Percentiles rank a stretch among this genome's conserved stretches.
These are phyloP conservation scores for Saururus chinensis DNA, from an alignment of 164 flowering plant genomes.

Conservation along the genomic window DNA sequence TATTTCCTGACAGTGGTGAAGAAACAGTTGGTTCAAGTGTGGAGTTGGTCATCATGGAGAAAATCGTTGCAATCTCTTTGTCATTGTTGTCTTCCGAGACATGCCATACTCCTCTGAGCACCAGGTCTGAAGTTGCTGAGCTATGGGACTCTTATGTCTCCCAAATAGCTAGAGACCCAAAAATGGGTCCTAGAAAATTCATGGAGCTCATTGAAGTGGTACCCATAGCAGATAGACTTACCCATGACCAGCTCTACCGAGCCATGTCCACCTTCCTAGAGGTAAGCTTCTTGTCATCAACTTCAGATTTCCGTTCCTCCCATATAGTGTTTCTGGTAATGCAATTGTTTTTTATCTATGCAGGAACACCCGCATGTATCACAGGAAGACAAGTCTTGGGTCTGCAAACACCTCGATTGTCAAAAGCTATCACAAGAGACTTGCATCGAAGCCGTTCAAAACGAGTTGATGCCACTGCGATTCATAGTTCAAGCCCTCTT, in stretches of 20 bases:
- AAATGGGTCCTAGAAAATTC: slow-evolving; percentile 43
- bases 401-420: slow-evolving; percentile 81
- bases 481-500: slow-evolving; percentile 84
- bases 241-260: slow-evolving; percentile 68
- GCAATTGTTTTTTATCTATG: background rate
- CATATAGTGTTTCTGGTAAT: background rate
- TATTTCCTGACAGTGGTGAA: slow-evolving; percentile 31
- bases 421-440: slow-evolving; percentile 73
- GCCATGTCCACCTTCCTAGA: slow-evolving; percentile 42
- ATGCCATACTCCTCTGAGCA: slow-evolving; percentile 21
- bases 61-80: slow-evolving; percentile 39
- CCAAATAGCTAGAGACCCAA: slow-evolving; percentile 43
- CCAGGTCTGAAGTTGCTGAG: slow-evolving; percentile 40
- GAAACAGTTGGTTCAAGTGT: slow-evolving; percentile 34
- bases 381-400: slow-evolving; percentile 59
- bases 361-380: slow-evolving; percentile 61
- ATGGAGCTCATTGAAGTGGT: slow-evolving; percentile 57
- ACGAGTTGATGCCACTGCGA: slow-evolving; percentile 86
- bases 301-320: background rate
- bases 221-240: slow-evolving; percentile 46
- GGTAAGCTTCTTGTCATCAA: slow-evolving; percentile 11
- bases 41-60: slow-evolving; percentile 57
- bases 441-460: slow-evolving; percentile 84
- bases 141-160: slow-evolving; percentile 71
- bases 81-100: slow-evolving; percentile 18